A percentile compares a stretch with the other conserved stretches of the same genome.
Evolutionary conservation across 2,329 filamentous ascomycete species (phyloP).

Genomic region (Xylaria sp.): DNA sequence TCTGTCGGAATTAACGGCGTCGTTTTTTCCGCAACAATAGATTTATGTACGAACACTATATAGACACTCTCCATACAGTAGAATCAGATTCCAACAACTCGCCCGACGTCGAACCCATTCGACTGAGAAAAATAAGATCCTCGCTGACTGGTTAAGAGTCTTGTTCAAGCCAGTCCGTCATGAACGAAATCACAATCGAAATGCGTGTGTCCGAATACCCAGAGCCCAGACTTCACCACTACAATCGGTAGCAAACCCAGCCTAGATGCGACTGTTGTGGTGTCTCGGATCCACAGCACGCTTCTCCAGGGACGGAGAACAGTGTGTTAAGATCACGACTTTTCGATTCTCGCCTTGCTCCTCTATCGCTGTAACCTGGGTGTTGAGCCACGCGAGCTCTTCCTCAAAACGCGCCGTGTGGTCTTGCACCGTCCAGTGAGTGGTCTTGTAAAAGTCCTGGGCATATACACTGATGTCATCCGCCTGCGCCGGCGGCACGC

Average conservation of each 20-base stretch:
- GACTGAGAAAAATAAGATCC: not conserved
- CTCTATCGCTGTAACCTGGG: conserved; percentile 42
- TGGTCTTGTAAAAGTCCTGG: conserved; percentile 63
- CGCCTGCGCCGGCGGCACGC: conserved; percentile 51
- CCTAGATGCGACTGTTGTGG: conserved; percentile 41
- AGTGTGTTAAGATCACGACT: conserved; percentile 56
- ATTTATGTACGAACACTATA: too few species aligned
- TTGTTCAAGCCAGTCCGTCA: conserved; percentile 43
- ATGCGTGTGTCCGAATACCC: conserved; percentile 62
- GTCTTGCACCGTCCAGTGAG: conserved; percentile 51
- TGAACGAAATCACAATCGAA: conserved; percentile 54
- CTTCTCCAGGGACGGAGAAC: conserved; percentile 52
- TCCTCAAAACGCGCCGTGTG: conserved; percentile 52
- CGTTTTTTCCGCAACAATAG: too few species aligned
- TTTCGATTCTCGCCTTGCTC: conserved; percentile 34
- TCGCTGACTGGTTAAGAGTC: conserved; percentile 50
- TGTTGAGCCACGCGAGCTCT: conserved; percentile 58
- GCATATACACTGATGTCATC: conserved; percentile 56
- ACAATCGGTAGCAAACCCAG: conserved; percentile 55
- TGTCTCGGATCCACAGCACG: conserved; percentile 51
- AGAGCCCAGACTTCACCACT: conserved; percentile 51
- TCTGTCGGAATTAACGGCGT: too few species aligned
- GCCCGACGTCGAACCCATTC: not conserved
- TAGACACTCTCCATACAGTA: not conserved
- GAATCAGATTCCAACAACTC: not conserved